A percentile compares a stretch with the other conserved stretches of the same genome.
These are phyloP conservation scores for Trichosporon ovoides DNA, from an alignment of 1,284 basidiomycete species.

Conservation along the genomic window DNA sequence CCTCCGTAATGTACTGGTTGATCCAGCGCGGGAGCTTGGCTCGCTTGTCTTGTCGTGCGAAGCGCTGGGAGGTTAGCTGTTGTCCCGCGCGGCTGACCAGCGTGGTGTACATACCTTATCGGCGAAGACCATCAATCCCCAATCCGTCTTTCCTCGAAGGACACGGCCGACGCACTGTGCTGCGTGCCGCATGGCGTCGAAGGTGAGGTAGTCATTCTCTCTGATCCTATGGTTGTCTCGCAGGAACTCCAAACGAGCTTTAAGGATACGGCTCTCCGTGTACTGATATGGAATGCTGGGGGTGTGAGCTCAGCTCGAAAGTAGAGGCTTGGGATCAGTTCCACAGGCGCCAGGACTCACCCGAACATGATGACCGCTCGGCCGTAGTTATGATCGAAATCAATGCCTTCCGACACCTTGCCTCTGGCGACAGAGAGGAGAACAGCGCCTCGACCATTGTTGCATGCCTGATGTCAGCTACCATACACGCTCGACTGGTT, in stretches of 20 bases:
- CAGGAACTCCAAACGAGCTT: slow-evolving; percentile 93
- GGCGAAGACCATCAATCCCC: slow-evolving; percentile 99
- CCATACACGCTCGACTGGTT: background rate
- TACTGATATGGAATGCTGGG: slow-evolving; percentile 97
- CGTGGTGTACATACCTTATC: slow-evolving; percentile 67
- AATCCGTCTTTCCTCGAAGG: slow-evolving; percentile 96
- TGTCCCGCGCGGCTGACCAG: background rate
- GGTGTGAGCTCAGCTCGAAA: background rate
- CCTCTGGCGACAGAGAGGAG: slow-evolving; percentile 95
- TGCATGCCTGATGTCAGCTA: slow-evolving; percentile 67
- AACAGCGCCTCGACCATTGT: slow-evolving; percentile 96
- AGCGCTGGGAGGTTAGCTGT: slow-evolving; percentile 60
- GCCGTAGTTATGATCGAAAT: slow-evolving; percentile 99
- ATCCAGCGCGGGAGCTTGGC: slow-evolving; percentile 98
- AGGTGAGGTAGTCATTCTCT: slow-evolving; percentile 97
- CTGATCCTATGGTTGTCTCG: slow-evolving; percentile 97
- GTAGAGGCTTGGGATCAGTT: too few species aligned
- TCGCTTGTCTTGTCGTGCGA: slow-evolving; percentile 92
- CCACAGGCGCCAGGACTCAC: slow-evolving; percentile 51
- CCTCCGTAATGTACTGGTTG: slow-evolving; percentile 97
- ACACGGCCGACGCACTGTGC: slow-evolving; percentile 99
- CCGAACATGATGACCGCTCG: slow-evolving; percentile 99
- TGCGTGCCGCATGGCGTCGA: slow-evolving; percentile 99
- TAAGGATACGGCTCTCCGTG: slow-evolving; percentile 95
- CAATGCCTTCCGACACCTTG: slow-evolving; percentile 99